A percentile compares a stretch with the other conserved stretches of the same genome.
These are phyloP conservation scores for Pichia sp. DNA, from an alignment of 1,139 yeast species.

Conservation along the genomic window DNA sequence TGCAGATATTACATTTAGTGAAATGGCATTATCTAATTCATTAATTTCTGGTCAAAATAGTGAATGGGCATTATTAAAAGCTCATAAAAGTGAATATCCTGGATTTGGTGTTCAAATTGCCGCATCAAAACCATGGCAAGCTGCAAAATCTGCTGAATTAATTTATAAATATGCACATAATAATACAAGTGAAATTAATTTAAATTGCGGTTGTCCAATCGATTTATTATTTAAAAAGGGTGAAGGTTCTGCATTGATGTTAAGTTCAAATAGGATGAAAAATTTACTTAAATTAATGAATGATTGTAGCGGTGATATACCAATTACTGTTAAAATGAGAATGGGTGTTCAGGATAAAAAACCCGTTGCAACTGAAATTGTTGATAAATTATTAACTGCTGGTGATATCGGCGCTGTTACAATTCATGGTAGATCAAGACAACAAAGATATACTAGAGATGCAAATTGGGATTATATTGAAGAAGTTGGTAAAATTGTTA, in stretches of 20 bases:
- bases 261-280: conserved; percentile 75
- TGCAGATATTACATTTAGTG: conserved; percentile 89
- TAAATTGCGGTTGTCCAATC: conserved; percentile 97
- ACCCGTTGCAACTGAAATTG: conserved; percentile 76
- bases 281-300: conserved; percentile 86
- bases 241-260: conserved; percentile 91
- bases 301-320: conserved; percentile 80
- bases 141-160: conserved; percentile 84
- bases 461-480: conserved; percentile 92
- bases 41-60: conserved; percentile 83
- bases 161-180: conserved; percentile 48
- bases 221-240: conserved; percentile 89
- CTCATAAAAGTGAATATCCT: conserved; percentile 74
- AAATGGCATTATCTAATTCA: conserved; percentile 90
- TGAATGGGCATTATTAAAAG: conserved; percentile 97
- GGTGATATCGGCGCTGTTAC: conserved; percentile 89
- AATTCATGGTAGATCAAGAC: conserved; percentile 92
- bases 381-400: conserved; percentile 50
- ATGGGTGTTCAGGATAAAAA: conserved; percentile 84
- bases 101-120: conserved; percentile 96
- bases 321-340: conserved; percentile 86
- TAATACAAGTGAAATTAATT: conserved; percentile 66
- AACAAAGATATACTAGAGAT: conserved; percentile 83
- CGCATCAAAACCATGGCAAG: conserved; percentile 88
- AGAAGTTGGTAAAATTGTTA: conserved; percentile 63